These are phyloP conservation scores for Mycena kentingensis DNA, from an alignment of 768 basidiomycete genomes.

Conservation along the genomic window DNA sequence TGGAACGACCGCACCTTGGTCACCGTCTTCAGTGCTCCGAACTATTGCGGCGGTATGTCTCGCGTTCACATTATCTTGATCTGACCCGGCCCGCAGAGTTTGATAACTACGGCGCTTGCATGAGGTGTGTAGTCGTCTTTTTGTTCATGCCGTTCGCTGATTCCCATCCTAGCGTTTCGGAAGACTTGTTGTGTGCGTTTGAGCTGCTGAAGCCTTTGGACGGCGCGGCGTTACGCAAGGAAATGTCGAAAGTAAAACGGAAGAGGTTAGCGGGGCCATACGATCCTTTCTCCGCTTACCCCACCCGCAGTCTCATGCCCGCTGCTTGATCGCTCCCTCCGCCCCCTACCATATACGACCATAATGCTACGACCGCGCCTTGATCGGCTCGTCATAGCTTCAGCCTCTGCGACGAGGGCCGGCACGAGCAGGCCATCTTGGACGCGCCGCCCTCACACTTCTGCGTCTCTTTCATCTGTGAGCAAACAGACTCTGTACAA, in stretches of 20 bases:
- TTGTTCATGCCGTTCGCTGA: slow-evolving; percentile 15
- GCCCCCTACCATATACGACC: slow-evolving; percentile 28
- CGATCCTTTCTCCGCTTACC: neutral
- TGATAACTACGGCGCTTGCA: slow-evolving; percentile 93
- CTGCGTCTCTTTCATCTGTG: slow-evolving; percentile 13
- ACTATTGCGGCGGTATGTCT: slow-evolving; percentile 87
- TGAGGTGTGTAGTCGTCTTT: slow-evolving; percentile 60
- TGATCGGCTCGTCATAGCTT: slow-evolving; percentile 6
- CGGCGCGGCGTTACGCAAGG: slow-evolving; percentile 91
- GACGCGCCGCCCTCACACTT: slow-evolving; percentile 3
- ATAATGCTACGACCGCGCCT: slow-evolving; percentile 22
- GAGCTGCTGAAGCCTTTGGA: slow-evolving; percentile 96
- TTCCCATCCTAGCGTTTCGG: slow-evolving; percentile 71
- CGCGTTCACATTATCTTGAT: slow-evolving; percentile 15
- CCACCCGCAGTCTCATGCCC: slow-evolving; percentile 11
- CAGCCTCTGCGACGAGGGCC: slow-evolving; percentile 7
- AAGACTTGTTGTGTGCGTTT: slow-evolving; percentile 96
- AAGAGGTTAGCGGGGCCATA: slow-evolving; percentile 67
- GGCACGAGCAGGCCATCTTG: slow-evolving; percentile 11
- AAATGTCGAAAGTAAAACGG: slow-evolving; percentile 98
- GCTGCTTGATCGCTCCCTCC: slow-evolving; percentile 9
- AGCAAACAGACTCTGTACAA: slow-evolving; percentile 22
- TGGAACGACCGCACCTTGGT: slow-evolving; percentile 99
- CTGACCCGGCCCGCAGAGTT: slow-evolving; percentile 59
- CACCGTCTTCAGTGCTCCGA: slow-evolving; percentile 98